These are phyloP conservation scores for Tolypocladium tropicale DNA, from an alignment of 2,329 filamentous ascomycete genomes.

Conservation along the genomic window DNA sequence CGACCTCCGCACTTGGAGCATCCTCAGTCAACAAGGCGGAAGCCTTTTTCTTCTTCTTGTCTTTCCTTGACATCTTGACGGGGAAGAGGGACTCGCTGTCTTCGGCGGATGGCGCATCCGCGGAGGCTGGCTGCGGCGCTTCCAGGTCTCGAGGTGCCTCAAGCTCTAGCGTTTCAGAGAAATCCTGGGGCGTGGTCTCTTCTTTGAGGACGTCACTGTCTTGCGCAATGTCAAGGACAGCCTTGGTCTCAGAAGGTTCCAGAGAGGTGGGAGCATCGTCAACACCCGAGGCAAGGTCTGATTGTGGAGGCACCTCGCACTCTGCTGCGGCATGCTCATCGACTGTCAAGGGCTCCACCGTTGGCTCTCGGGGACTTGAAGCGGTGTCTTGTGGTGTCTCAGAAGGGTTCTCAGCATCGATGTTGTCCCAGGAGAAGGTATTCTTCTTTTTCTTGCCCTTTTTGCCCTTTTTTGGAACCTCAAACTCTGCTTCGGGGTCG, in stretches of 20 bases:
- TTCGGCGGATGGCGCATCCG: not conserved
- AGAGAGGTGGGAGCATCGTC: not conserved
- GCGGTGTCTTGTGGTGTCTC: not conserved
- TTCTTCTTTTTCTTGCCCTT: slow-evolving; percentile 12
- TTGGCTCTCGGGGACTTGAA: not conserved
- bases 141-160: not conserved
- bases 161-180: not conserved
- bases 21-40: not conserved
- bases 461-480: slow-evolving; percentile 4
- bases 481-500: slow-evolving; percentile 1
- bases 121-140: not conserved
- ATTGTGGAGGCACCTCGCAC: not conserved
- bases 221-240: not conserved
- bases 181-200: no score
- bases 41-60: slow-evolving; percentile 24
- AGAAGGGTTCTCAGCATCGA: not conserved
- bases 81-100: slow-evolving; percentile 5
- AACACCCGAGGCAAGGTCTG: not conserved
- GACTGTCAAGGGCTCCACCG: not conserved
- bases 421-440: slow-evolving; percentile 2
- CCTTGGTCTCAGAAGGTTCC: not conserved
- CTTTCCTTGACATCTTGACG: slow-evolving; percentile 22
- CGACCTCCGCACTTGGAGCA: not conserved
- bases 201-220: not conserved
- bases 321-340: not conserved